phyloP scores from a whole-genome alignment of 176 grass and related monocot species.

The Oropetium thomaeum region DNA sequence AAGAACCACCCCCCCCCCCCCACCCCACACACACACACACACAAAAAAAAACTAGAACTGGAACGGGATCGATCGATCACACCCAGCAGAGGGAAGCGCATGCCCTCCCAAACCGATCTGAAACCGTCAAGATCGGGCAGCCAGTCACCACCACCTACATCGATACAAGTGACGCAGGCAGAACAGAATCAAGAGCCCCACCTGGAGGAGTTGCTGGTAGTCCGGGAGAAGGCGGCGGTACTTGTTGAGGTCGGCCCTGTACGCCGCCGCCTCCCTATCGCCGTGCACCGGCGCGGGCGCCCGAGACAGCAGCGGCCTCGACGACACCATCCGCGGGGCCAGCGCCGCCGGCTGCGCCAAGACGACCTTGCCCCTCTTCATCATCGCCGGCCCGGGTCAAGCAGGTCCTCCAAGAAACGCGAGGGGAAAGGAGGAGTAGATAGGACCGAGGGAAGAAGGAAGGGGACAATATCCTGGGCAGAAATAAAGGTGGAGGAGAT shows the following conservation, averaged over 20 bases:
- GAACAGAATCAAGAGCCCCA: not conserved
- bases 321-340: not conserved
- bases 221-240: conserved; percentile 57
- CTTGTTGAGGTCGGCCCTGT: conserved; percentile 38
- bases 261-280: conserved; percentile 16
- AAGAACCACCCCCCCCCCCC: not conserved
- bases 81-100: no score
- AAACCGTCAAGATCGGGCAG: not conserved
- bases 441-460: conserved; percentile 26
- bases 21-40: no score
- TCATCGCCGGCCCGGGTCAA: not conserved
- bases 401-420: not conserved
- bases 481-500: conserved; percentile 43
- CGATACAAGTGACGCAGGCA: not conserved
- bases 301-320: not conserved
- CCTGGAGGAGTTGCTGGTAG: conserved; percentile 64
- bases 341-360: conserved; percentile 43
- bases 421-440: not conserved
- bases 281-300: conserved; percentile 1
- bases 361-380: conserved; percentile 44
- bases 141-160: not conserved
- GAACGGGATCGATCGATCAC: not conserved
- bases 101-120: not conserved
- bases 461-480: no score
- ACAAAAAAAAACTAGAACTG: not conserved